Conservation (phyloP, 2,329 filamentous ascomycete genomes). For the Verticillium klebahnii region DNA sequence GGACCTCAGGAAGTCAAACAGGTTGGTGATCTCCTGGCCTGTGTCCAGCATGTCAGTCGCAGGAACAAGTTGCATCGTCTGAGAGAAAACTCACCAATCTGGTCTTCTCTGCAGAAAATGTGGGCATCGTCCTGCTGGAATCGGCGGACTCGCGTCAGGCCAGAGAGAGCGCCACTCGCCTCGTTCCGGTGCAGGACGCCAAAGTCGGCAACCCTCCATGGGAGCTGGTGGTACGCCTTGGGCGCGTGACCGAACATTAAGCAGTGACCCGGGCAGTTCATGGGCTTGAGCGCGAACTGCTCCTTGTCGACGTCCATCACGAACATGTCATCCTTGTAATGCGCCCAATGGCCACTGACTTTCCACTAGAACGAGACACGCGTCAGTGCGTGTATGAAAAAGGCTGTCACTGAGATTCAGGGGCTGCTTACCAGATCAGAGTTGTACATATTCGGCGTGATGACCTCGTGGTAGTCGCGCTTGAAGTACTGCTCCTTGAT, state of each 20-base stretch:
- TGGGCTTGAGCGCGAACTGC: constrained; percentile 81
- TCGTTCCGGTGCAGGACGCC: constrained; percentile 95
- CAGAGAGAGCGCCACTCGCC: constrained; percentile 83
- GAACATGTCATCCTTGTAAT: constrained; percentile 83
- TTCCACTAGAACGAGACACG: not conserved
- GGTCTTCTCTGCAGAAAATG: constrained; percentile 86
- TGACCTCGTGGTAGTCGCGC: constrained; percentile 91
- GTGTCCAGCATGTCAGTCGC: not conserved
- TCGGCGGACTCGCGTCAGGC: constrained; percentile 84
- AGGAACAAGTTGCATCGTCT: not conserved
- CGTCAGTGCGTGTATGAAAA: not conserved
- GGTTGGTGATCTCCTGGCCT: constrained; percentile 66
- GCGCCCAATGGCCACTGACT: constrained; percentile 19
- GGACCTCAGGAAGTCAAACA: constrained; percentile 81
- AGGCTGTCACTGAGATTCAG: not conserved
- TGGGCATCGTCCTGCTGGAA: constrained; percentile 97
- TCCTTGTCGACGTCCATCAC: constrained; percentile 76
- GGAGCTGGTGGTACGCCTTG: constrained; percentile 83
- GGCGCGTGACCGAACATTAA: constrained; percentile 80
- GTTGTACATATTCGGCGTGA: constrained; percentile 92
- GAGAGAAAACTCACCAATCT: constrained; percentile 37
- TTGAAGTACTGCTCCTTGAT: constrained; percentile 86
- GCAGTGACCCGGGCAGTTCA: constrained; percentile 97
- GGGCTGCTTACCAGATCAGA: constrained; percentile 50
- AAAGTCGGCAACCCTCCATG: constrained; percentile 91